phyloP scores from a whole-genome alignment of 1,139 yeast species.

The Geotrichum klebahnii region DNA sequence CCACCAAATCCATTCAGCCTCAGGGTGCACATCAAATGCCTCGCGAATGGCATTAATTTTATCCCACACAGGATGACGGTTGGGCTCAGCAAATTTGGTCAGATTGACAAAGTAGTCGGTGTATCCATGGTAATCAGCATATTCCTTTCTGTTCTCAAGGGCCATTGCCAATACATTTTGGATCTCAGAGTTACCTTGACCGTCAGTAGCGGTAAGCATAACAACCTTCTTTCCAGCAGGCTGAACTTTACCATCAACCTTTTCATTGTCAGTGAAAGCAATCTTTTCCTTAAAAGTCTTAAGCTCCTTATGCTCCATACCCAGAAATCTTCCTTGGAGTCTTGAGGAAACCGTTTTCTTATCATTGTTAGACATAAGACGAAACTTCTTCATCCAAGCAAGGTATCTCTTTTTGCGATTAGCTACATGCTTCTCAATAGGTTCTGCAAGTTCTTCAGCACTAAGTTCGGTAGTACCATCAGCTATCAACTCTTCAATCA shows the following conservation, averaged over 20 bases:
- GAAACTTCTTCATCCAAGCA: constrained; percentile 17
- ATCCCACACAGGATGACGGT: constrained; percentile 32
- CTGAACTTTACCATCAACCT: constrained; percentile 24
- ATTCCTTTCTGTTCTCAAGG: constrained; percentile 35
- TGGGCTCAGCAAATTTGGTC: constrained; percentile 24
- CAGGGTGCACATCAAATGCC: constrained; percentile 33
- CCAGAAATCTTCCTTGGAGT: constrained; percentile 17
- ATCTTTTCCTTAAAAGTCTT: constrained; percentile 12
- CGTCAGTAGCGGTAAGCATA: constrained; percentile 34
- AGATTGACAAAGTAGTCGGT: constrained; percentile 34
- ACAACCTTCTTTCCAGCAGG: constrained; percentile 32
- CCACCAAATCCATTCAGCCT: constrained; percentile 41
- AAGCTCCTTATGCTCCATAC: constrained; percentile 18
- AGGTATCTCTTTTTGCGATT: constrained; percentile 16
- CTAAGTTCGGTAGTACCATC: too few relatives aligned
- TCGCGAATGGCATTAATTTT: constrained; percentile 35
- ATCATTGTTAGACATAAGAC: constrained; percentile 8
- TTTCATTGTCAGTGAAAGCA: constrained; percentile 9
- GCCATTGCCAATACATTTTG: constrained; percentile 30
- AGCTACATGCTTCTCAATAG: constrained; percentile 8
- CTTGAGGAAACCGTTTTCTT: constrained; percentile 8
- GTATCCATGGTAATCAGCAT: constrained; percentile 36
- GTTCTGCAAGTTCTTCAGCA: too few relatives aligned
- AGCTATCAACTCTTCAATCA: too few relatives aligned
- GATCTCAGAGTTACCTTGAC: constrained; percentile 29